Percentiles rank a stretch among this genome's conserved stretches.
phyloP scores from a whole-genome alignment of 2,329 filamentous ascomycete genomes.

The Apiospora phragmitis region DNA sequence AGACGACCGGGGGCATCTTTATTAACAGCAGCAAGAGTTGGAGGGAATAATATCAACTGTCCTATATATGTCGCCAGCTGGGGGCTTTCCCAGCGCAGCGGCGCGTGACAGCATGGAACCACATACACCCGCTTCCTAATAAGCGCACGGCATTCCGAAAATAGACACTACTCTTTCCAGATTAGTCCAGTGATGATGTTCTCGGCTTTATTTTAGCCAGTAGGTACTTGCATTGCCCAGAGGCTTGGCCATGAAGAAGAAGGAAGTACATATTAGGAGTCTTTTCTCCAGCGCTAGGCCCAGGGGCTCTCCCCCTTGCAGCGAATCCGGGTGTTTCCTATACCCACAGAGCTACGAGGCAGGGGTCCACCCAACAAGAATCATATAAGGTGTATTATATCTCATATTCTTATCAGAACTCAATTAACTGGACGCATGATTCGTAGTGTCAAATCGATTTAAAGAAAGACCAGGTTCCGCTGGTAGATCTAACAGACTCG shows the following conservation, averaged over 20 bases:
- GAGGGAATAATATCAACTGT: not conserved
- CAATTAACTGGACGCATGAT: not conserved
- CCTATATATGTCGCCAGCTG: not conserved
- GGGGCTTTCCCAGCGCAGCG: not conserved
- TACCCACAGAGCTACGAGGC: not conserved
- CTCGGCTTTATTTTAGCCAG: not conserved
- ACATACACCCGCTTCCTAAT: not conserved
- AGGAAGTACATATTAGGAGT: not conserved
- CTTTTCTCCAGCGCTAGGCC: not conserved
- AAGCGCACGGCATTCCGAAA: not conserved
- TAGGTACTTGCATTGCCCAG: not conserved
- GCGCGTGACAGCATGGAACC: not conserved
- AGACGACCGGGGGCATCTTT: not conserved
- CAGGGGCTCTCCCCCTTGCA: not conserved
- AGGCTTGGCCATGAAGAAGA: not conserved
- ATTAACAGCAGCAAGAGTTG: not conserved
- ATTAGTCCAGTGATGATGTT: not conserved
- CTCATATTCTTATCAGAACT: not conserved
- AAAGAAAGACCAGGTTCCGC: too few relatives aligned
- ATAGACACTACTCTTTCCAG: not conserved
- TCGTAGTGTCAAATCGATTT: not conserved
- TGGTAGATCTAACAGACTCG: not conserved
- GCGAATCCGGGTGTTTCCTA: not conserved
- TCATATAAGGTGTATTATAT: too few relatives aligned
- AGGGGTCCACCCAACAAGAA: not conserved